A percentile compares a stretch with the other conserved stretches of the same genome.
Conservation (phyloP, 345 rosid genomes). For the Capsella bursapastoris region DNA sequence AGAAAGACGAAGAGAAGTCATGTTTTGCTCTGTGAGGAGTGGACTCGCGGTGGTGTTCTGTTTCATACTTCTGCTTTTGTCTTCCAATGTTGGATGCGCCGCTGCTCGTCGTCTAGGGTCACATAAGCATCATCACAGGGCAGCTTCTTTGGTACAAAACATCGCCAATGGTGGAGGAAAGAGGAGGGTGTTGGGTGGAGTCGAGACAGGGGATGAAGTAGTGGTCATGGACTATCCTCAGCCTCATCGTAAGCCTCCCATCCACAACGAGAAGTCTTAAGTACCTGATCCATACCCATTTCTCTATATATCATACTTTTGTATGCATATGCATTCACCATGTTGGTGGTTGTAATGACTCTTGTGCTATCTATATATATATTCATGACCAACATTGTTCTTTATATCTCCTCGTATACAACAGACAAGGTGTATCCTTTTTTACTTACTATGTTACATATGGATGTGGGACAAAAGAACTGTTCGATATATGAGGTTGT, state of each 20-base stretch:
- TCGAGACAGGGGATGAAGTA: slow-evolving; percentile 46
- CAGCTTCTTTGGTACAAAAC: background rate
- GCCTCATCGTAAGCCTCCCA: slow-evolving; percentile 91
- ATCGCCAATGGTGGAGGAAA: slow-evolving; percentile 31
- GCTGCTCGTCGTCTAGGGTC: slow-evolving; percentile 36
- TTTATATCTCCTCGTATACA: background rate
- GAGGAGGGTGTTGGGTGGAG: slow-evolving; percentile 33
- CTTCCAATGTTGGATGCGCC: slow-evolving; percentile 31
- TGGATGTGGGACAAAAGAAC: background rate
- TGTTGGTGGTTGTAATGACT: slow-evolving; percentile 47
- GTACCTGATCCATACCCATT: background rate
- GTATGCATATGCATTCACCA: slow-evolving; percentile 46
- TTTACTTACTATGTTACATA: background rate
- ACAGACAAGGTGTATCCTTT: slow-evolving; percentile 13
- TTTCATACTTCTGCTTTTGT: slow-evolving; percentile 37
- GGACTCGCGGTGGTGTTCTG: slow-evolving; percentile 17
- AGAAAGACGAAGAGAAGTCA: slow-evolving; percentile 28
- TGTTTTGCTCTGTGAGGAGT: slow-evolving; percentile 40
- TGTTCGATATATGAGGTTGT: background rate
- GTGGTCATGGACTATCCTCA: slow-evolving; percentile 87
- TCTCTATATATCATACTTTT: slow-evolving; percentile 23
- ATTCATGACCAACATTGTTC: slow-evolving; percentile 15
- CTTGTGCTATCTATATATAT: slow-evolving; percentile 25
- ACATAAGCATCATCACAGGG: slow-evolving; percentile 38
- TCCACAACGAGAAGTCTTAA: slow-evolving; percentile 77